phyloP scores from a whole-genome alignment of 2,329 filamentous ascomycete genomes.

The Pseudogymnoascus sp. region DNA sequence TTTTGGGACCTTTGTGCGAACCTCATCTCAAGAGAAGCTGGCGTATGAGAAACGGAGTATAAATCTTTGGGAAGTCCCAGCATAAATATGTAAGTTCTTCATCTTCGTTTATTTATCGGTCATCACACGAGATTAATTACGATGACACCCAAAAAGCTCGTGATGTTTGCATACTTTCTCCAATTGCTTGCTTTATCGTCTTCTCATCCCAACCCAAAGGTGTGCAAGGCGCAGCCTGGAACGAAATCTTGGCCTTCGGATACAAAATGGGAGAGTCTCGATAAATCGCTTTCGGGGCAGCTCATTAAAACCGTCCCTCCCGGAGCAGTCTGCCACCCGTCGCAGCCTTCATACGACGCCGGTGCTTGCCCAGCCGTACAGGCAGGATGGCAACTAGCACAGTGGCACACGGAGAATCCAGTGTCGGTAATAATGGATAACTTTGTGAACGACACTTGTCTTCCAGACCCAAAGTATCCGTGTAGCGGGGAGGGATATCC shows the following conservation, averaged over 20 bases:
- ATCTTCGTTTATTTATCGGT: neutral
- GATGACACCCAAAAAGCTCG: neutral
- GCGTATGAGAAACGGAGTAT: neutral
- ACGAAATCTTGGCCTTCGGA: constrained; percentile 40
- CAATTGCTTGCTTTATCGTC: neutral
- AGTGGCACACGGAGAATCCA: constrained; percentile 33
- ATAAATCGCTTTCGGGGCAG: constrained; percentile 35
- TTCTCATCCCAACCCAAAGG: neutral
- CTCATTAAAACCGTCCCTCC: constrained; percentile 37
- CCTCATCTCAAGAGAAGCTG: neutral
- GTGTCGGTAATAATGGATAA: constrained; percentile 34
- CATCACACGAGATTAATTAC: neutral
- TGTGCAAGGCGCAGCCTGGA: constrained; percentile 43
- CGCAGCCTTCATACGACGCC: constrained; percentile 27
- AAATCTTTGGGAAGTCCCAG: neutral
- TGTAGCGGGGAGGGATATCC: constrained; percentile 36
- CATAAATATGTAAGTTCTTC: neutral
- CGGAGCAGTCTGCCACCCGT: constrained; percentile 38
- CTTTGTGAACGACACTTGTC: constrained; percentile 43
- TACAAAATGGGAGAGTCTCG: constrained; percentile 38
- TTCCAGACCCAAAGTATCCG: constrained; percentile 32
- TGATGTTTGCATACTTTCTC: neutral
- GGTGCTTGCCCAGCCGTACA: constrained; percentile 28
- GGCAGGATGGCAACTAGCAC: constrained; percentile 28
- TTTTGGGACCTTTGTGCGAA: neutral